phyloP scores from a whole-genome alignment of 2,329 filamentous ascomycete species.

The Diatrype stigma region DNA sequence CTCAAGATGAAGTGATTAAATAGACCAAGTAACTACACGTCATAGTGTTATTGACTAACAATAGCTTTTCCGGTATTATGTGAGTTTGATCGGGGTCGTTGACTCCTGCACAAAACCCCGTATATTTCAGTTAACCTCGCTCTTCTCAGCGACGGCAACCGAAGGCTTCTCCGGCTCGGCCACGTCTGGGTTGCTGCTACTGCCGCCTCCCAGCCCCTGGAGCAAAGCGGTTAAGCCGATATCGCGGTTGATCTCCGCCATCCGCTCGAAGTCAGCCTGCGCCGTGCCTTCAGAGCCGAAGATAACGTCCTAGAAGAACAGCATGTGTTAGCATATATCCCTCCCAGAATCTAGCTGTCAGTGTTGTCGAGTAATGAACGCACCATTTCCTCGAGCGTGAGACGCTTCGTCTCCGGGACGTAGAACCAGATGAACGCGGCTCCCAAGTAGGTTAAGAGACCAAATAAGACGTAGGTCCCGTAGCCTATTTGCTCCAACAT shows the following conservation, averaged over 20 bases:
- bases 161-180: constrained; percentile 18
- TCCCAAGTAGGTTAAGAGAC: constrained; percentile 58
- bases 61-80: no score
- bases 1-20: no score
- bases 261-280: constrained; percentile 62
- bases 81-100: no score
- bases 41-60: no score
- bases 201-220: constrained; percentile 17
- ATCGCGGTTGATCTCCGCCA: constrained; percentile 68
- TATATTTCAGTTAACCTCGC: no score
- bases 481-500: constrained; percentile 63
- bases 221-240: constrained; percentile 55
- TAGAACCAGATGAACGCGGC: constrained; percentile 60
- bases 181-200: constrained; percentile 16
- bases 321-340: background rate
- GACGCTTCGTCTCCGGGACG: constrained; percentile 61
- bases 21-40: no score
- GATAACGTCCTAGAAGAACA: constrained; percentile 50
- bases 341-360: no score
- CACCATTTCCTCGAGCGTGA: constrained; percentile 63
- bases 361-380: constrained; percentile 5
- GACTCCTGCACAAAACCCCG: no score
- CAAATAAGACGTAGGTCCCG: constrained; percentile 70
- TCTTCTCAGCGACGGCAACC: constrained; percentile 9
- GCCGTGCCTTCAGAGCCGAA: constrained; percentile 65